phyloP scores from a whole-genome alignment of 331 rosid species.

The Quercus lobata region DNA sequence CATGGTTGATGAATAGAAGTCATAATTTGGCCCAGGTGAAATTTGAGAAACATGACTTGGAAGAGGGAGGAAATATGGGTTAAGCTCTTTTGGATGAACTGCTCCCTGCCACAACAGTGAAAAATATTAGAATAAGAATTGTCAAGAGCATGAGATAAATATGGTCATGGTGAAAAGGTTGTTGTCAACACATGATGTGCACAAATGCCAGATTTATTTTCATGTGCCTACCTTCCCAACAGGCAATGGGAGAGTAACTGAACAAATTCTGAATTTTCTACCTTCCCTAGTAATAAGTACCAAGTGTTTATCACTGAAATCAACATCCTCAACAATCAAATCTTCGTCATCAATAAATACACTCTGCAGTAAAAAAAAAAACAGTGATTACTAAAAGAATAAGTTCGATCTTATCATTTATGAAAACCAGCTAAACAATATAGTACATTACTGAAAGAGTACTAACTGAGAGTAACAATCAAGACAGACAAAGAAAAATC shows the following conservation, averaged over 20 bases:
- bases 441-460: neutral
- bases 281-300: conserved; percentile 69
- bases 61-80: conserved; percentile 61
- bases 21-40: conserved; percentile 91
- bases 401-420: neutral
- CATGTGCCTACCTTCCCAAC: conserved; percentile 48
- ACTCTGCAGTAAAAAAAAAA: conserved; percentile 47
- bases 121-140: conserved; percentile 13
- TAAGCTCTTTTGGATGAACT: conserved; percentile 50
- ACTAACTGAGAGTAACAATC: neutral
- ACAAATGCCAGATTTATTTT: conserved; percentile 14
- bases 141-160: conserved; percentile 13
- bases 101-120: conserved; percentile 52
- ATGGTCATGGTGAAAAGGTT: conserved; percentile 13
- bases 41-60: conserved; percentile 79
- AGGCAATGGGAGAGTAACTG: conserved; percentile 69
- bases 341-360: conserved; percentile 46
- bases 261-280: conserved; percentile 58
- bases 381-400: neutral
- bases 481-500: neutral
- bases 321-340: conserved; percentile 67
- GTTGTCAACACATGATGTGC: conserved; percentile 12
- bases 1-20: conserved; percentile 67
- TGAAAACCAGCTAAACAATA: neutral
- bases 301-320: conserved; percentile 67